These are phyloP conservation scores for Centaurea solstitialis DNA, from an alignment of 129 eudicot species.

Conservation along the genomic window DNA sequence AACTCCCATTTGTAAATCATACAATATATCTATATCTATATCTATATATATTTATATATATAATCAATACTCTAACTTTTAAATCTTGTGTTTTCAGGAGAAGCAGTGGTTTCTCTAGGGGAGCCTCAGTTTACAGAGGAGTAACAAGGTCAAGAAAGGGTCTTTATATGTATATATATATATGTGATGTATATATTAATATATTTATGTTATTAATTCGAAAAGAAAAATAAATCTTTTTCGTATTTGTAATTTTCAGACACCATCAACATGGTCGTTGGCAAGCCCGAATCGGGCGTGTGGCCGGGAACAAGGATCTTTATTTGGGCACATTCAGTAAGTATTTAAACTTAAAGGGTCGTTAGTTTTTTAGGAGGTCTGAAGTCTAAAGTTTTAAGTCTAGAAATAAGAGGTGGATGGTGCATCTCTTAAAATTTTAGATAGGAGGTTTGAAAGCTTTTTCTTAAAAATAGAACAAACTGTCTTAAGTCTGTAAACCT, in stretches of 20 bases:
- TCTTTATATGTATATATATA: not conserved
- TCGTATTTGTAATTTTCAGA: conserved; percentile 31
- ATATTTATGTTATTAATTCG: not conserved
- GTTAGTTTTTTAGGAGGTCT: too few species aligned
- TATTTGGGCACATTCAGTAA: conserved; percentile 93
- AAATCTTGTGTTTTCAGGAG: conserved; percentile 45
- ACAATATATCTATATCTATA: not conserved
- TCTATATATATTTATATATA: not conserved
- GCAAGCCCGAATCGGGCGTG: conserved; percentile 96
- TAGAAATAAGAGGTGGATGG: too few species aligned
- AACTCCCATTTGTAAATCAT: not conserved
- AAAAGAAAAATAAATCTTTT: not conserved
- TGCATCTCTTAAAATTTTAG: too few species aligned
- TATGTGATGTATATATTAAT: not conserved
- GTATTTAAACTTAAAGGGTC: conserved; percentile 11
- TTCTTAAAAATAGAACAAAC: too few species aligned
- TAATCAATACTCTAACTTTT: not conserved
- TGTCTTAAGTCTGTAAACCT: too few species aligned
- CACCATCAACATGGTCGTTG: conserved; percentile 98
- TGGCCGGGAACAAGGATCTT: conserved; percentile 92
- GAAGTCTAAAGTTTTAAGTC: too few species aligned
- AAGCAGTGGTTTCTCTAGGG: conserved; percentile 97
- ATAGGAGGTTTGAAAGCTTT: too few species aligned
- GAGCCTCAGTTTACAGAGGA: conserved; percentile 95
- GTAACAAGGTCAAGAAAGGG: conserved; percentile 70